A percentile compares a stretch with the other conserved stretches of the same genome.
Conservation (phyloP, 1,139 yeast genomes). For the Suhomyces maxii region DNA sequence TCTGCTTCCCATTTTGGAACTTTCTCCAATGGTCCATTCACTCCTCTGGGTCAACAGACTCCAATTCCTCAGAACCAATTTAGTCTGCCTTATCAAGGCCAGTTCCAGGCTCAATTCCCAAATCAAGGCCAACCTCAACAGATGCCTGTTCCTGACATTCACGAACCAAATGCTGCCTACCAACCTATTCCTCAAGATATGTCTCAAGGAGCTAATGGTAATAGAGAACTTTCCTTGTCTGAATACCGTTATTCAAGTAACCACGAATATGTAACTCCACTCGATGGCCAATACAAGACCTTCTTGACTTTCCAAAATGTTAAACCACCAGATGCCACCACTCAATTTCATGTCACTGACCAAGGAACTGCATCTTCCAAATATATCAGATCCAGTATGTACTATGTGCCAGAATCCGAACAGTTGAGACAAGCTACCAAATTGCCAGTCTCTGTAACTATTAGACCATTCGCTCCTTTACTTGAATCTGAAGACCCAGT, state of each 20-base stretch:
- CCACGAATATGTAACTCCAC: slow-evolving; percentile 38
- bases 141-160: not conserved
- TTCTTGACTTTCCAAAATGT: slow-evolving; percentile 74
- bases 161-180: slow-evolving; percentile 7
- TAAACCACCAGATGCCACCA: slow-evolving; percentile 80
- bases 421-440: slow-evolving; percentile 67
- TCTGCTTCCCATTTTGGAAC: not conserved
- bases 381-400: slow-evolving; percentile 76
- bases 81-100: not conserved
- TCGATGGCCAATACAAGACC: slow-evolving; percentile 32
- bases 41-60: not conserved
- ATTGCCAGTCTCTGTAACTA: slow-evolving; percentile 76
- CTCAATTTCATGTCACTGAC: slow-evolving; percentile 68
- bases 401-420: slow-evolving; percentile 78
- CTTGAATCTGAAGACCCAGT: slow-evolving; percentile 52
- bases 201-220: not conserved
- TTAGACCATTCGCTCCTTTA: slow-evolving; percentile 80
- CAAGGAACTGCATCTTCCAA: slow-evolving; percentile 86
- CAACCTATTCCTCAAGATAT: slow-evolving; percentile 4
- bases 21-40: not conserved
- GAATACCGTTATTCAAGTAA: slow-evolving; percentile 58
- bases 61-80: not conserved
- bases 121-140: not conserved
- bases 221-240: slow-evolving; percentile 48
- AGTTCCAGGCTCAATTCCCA: not conserved